A percentile compares a stretch with the other conserved stretches of the same genome.
Evolutionary conservation across 1,284 basidiomycete genomes (phyloP).

Genomic region (Meripilus lineatus): DNA sequence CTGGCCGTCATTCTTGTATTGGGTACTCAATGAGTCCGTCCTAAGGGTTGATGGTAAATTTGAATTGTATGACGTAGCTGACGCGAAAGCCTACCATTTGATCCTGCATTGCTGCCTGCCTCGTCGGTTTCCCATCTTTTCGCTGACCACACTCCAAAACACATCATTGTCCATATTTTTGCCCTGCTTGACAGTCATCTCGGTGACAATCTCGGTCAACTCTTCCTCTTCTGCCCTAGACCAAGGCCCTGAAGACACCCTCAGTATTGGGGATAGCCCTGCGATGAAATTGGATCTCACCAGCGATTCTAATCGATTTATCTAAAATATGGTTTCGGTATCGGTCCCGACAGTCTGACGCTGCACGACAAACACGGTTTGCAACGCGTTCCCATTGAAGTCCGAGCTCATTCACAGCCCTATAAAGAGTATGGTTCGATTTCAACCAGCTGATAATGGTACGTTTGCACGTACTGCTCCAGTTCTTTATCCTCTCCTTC

Average conservation of each 20-base stretch:
- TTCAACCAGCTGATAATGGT: neutral
- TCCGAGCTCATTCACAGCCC: slow-evolving; percentile 66
- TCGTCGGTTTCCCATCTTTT: slow-evolving; percentile 68
- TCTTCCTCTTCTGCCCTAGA: slow-evolving; percentile 68
- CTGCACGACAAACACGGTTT: slow-evolving; percentile 61
- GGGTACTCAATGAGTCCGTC: slow-evolving; percentile 70
- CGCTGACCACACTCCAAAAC: slow-evolving; percentile 75
- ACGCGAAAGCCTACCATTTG: slow-evolving; percentile 56
- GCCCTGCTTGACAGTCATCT: slow-evolving; percentile 65
- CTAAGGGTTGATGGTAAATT: slow-evolving; percentile 29
- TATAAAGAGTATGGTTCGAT: slow-evolving; percentile 20
- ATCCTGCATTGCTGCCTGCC: slow-evolving; percentile 79
- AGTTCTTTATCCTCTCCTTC: slow-evolving; percentile 63
- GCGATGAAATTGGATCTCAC: slow-evolving; percentile 15
- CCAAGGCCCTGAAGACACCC: slow-evolving; percentile 48
- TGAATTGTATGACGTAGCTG: neutral
- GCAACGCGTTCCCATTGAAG: slow-evolving; percentile 77
- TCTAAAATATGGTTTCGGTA: slow-evolving; percentile 74
- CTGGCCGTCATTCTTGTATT: slow-evolving; percentile 62
- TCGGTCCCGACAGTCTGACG: slow-evolving; percentile 78
- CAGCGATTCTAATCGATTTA: slow-evolving; percentile 45
- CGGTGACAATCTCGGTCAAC: slow-evolving; percentile 64
- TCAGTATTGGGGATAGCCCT: slow-evolving; percentile 1
- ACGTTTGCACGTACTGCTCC: slow-evolving; percentile 42
- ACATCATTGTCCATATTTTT: slow-evolving; percentile 71